phyloP scores from a whole-genome alignment of 805 yeast genomes.

The Ogataea minuta region DNA sequence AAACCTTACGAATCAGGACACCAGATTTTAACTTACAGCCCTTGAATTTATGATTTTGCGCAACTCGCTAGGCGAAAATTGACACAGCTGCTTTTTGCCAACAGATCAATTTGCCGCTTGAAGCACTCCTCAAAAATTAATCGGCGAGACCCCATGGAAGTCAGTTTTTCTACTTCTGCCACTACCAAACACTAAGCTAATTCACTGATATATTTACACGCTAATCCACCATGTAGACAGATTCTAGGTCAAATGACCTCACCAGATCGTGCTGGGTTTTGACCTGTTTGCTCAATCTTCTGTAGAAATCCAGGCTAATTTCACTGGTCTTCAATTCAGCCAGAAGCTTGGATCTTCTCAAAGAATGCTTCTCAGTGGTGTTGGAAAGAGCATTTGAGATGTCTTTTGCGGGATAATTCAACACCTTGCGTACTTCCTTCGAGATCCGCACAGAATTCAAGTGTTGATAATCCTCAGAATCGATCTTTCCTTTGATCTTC shows the following conservation, averaged over 20 bases:
- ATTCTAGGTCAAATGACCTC: conserved; percentile 19
- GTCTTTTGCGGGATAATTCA: conserved; percentile 79
- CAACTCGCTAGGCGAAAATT: neutral
- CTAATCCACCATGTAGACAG: conserved; percentile 7
- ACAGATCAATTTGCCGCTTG: conserved; percentile 14
- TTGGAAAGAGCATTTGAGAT: conserved; percentile 69
- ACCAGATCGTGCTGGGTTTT: conserved; percentile 21
- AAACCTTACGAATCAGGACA: neutral
- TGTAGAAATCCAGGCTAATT: conserved; percentile 53
- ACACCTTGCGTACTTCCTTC: conserved; percentile 77
- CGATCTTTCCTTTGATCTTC: conserved; percentile 62
- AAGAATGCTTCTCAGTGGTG: conserved; percentile 57
- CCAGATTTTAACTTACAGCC: neutral
- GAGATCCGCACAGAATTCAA: conserved; percentile 74
- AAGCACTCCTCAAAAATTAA: neutral
- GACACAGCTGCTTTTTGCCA: conserved; percentile 6
- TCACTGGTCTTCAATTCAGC: conserved; percentile 54
- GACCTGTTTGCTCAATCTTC: conserved; percentile 36
- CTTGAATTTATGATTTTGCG: neutral
- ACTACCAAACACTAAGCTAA: conserved; percentile 4
- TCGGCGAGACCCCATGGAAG: neutral
- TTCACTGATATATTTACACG: conserved; percentile 5
- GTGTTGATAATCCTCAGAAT: conserved; percentile 73
- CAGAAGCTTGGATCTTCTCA: conserved; percentile 56
- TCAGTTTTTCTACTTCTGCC: conserved; percentile 1